phyloP scores from a whole-genome alignment of 2,329 filamentous ascomycete species.

The Fusarium algeriense region DNA sequence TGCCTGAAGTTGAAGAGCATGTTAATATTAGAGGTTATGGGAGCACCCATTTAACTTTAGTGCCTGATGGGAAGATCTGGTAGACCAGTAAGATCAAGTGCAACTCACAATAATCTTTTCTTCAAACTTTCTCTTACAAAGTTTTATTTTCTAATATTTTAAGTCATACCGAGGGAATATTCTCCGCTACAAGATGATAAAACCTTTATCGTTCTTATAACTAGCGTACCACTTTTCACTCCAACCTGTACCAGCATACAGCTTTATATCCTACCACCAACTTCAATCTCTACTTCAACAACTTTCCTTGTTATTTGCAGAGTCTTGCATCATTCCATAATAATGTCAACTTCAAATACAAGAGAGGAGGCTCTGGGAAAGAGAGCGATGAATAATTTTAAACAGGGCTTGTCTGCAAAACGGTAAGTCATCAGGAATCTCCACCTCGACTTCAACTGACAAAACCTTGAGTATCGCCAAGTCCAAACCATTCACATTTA shows the following conservation, averaged over 20 bases:
- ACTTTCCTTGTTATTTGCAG: too few relatives aligned
- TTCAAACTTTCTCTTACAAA: background rate
- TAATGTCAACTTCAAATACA: rapidly evolving
- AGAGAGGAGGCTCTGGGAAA: rapidly evolving
- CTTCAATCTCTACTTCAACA: background rate
- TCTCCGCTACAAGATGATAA: too few relatives aligned
- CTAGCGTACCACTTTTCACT: rapidly evolving
- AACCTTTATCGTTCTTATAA: background rate
- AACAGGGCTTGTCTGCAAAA: rapidly evolving
- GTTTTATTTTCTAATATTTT: background rate
- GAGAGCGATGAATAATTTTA: rapidly evolving
- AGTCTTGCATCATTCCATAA: background rate
- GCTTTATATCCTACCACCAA: background rate
- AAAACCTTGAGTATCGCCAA: rapidly evolving
- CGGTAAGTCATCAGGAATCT: background rate
- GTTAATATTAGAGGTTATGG: too few relatives aligned
- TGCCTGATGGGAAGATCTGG: background rate
- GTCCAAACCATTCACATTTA: background rate
- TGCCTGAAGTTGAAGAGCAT: too few relatives aligned
- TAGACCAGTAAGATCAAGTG: background rate
- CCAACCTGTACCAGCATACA: rapidly evolving
- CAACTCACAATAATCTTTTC: background rate
- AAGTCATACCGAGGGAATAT: background rate
- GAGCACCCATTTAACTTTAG: background rate
- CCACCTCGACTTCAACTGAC: rapidly evolving